Conservation (phyloP, 2,329 filamentous ascomycete species). For the Penicillium sp. region DNA sequence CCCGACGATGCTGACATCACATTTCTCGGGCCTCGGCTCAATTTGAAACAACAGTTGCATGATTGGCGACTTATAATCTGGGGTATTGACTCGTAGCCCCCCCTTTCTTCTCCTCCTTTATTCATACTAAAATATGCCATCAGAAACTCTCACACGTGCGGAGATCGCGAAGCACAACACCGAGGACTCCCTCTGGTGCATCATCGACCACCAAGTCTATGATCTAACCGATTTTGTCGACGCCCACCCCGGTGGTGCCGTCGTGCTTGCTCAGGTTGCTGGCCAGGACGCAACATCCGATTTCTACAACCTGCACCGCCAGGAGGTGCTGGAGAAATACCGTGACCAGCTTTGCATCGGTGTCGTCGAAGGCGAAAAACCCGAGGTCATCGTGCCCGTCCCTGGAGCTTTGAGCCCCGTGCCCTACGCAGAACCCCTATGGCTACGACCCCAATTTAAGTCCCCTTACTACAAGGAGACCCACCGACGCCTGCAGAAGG, state of each 20-base stretch:
- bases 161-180: slow-evolving; percentile 74
- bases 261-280: slow-evolving; percentile 76
- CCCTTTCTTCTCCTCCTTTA: not conserved
- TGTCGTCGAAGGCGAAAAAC: slow-evolving; percentile 70
- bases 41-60: slow-evolving; percentile 12
- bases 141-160: slow-evolving; percentile 46
- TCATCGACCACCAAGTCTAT: slow-evolving; percentile 85
- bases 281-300: slow-evolving; percentile 77
- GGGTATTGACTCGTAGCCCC: slow-evolving; percentile 11
- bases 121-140: slow-evolving; percentile 15
- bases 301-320: slow-evolving; percentile 90
- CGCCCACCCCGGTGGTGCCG: slow-evolving; percentile 78
- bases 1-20: slow-evolving; percentile 2
- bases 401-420: slow-evolving; percentile 72
- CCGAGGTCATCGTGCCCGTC: slow-evolving; percentile 68
- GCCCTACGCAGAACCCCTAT: slow-evolving; percentile 82
- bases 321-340: slow-evolving; percentile 86
- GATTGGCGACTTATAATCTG: slow-evolving; percentile 17
- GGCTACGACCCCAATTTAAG: slow-evolving; percentile 75
- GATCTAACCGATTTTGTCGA: slow-evolving; percentile 82
- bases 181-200: slow-evolving; percentile 75
- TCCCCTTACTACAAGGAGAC: slow-evolving; percentile 78
- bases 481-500: slow-evolving; percentile 67
- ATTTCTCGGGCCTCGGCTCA: slow-evolving; percentile 21
- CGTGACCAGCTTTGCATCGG: slow-evolving; percentile 69